Evolutionary conservation across 352 stramenopile genomes (phyloP).

Genomic region (Globisporangium cylindrosporum): DNA sequence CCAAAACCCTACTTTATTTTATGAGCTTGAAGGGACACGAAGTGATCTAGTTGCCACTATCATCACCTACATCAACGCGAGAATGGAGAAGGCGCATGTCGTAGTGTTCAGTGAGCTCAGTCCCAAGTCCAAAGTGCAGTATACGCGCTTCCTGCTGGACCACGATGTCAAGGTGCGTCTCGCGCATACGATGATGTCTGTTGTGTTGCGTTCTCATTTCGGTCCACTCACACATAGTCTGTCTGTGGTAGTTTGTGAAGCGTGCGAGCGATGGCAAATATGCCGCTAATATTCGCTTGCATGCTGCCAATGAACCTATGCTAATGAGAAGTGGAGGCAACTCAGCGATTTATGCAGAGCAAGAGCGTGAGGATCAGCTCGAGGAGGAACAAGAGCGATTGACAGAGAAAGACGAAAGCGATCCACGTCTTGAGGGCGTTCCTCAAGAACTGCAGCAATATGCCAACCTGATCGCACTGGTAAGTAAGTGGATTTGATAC

Average conservation of each 20-base stretch:
- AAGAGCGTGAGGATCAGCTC: background rate
- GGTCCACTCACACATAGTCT: background rate
- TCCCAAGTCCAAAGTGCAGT: constrained; percentile 49
- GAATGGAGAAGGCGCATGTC: constrained; percentile 25
- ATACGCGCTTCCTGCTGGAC: constrained; percentile 70
- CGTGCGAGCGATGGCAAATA: constrained; percentile 49
- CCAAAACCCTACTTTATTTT: no score
- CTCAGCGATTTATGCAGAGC: background rate
- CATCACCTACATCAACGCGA: no score
- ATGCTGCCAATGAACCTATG: background rate
- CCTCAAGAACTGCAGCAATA: constrained; percentile 23
- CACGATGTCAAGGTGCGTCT: constrained; percentile 51
- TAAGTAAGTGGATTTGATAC: constrained; percentile 21
- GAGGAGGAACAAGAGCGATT: background rate
- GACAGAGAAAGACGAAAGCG: background rate
- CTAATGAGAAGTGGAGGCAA: background rate
- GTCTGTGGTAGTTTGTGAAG: constrained; percentile 43
- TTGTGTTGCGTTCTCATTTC: background rate
- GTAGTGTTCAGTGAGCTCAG: constrained; percentile 69
- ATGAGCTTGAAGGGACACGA: no score
- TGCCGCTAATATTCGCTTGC: constrained; percentile 53
- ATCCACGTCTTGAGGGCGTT: background rate
- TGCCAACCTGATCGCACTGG: constrained; percentile 35
- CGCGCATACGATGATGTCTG: background rate
- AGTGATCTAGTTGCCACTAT: no score